Percentiles rank a stretch among this genome's conserved stretches.
Conservation (phyloP, 306 rosid species). For the Adenanthera pavonina region DNA sequence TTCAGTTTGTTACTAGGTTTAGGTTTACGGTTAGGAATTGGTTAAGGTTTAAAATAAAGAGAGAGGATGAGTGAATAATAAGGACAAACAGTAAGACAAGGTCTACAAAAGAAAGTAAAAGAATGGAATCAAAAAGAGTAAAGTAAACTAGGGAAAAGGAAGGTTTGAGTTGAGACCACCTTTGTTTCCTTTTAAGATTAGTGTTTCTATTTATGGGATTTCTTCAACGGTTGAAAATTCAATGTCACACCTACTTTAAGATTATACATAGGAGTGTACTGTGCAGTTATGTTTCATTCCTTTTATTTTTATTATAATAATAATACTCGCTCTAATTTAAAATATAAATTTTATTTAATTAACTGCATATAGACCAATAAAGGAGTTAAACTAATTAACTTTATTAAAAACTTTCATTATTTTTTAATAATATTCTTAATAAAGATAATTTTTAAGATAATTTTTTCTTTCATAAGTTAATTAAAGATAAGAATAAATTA, state of each 20-base stretch:
- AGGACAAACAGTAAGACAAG: conserved; percentile 38
- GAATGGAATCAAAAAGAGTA: conserved; percentile 42
- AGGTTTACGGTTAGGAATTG: conserved; percentile 27
- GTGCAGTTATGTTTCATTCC: not conserved
- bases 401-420: no score
- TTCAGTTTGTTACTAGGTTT: conserved; percentile 2
- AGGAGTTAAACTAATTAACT: no score
- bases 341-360: no score
- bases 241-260: conserved; percentile 23
- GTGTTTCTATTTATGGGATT: conserved; percentile 53
- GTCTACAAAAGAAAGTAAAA: conserved; percentile 21
- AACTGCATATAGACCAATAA: no score
- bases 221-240: conserved; percentile 54
- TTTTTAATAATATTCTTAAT: no score
- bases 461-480: no score
- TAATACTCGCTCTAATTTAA: no score
- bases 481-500: no score
- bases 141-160: conserved; percentile 13
- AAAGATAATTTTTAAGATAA: no score
- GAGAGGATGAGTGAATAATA: not conserved
- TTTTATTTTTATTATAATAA: not conserved
- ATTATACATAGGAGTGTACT: not conserved
- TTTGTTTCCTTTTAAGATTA: conserved; percentile 38
- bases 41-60: not conserved
- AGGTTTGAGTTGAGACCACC: conserved; percentile 37